Percentiles rank a stretch among this genome's conserved stretches.
These are phyloP conservation scores for Raffaelea arxii DNA, from an alignment of 2,329 filamentous ascomycete species.

Conservation along the genomic window DNA sequence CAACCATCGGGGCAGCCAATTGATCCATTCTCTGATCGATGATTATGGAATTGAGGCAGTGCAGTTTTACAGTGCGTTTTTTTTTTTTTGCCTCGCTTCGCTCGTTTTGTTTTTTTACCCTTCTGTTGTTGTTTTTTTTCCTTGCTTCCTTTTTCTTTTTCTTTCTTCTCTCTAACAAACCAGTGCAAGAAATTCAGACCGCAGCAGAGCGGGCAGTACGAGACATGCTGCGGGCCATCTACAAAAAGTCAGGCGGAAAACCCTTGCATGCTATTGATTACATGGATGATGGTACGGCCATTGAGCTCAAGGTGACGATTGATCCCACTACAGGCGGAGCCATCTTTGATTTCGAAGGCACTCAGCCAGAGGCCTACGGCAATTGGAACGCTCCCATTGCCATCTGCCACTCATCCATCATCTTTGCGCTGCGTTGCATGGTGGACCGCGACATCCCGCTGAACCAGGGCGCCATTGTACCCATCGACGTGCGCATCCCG, in stretches of 20 bases:
- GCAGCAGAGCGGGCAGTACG: slow-evolving; percentile 71
- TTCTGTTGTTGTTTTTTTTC: no score
- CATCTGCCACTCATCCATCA: slow-evolving; percentile 20
- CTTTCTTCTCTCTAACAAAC: no score
- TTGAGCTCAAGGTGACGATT: slow-evolving; percentile 65
- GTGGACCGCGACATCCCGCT: slow-evolving; percentile 26
- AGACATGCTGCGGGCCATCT: slow-evolving; percentile 14
- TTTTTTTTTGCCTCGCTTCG: no score
- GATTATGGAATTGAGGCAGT: slow-evolving; percentile 70
- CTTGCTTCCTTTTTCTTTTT: no score
- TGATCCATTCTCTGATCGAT: slow-evolving; percentile 65
- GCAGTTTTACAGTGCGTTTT: slow-evolving; percentile 56
- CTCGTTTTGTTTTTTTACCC: no score
- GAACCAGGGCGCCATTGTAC: slow-evolving; percentile 27
- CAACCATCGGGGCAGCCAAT: slow-evolving; percentile 72
- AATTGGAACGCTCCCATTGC: slow-evolving; percentile 12
- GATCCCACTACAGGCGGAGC: slow-evolving; percentile 62
- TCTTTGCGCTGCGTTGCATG: slow-evolving; percentile 27
- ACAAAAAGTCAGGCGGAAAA: slow-evolving; percentile 56
- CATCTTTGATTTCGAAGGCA: slow-evolving; percentile 66
- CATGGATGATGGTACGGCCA: slow-evolving; percentile 79
- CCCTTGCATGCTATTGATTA: slow-evolving; percentile 65
- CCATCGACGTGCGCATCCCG: slow-evolving; percentile 24
- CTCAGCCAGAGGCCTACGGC: slow-evolving; percentile 19
- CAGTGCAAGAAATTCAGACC: slow-evolving; percentile 63